Base-by-base conservation (phyloP, 1,284 basidiomycete genomes). In the Melampsora americana region DNA sequence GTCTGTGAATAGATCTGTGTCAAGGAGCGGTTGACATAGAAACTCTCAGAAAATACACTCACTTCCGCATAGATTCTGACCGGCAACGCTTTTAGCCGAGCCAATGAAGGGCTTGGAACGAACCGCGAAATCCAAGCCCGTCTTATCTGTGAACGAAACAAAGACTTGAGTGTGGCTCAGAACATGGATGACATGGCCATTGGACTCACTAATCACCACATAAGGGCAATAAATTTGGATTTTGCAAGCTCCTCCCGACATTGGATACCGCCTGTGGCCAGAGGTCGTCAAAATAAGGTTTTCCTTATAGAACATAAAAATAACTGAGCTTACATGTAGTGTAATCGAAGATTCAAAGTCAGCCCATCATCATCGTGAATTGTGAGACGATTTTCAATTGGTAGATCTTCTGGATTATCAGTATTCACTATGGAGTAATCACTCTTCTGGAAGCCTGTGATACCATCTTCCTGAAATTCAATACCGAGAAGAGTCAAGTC, bases 191-290 rank as follows among this genome's bases (percentile, higher is more conserved):
- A 71, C 26, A 71, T 26, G 20, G 18, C 23, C 23, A 35, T 23
- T 26, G 26, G 16, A 39, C 72, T 26, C 50, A 75, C 72, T 99
- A 82, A 97, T 84, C 67, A 99, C 85, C 69, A 99, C 86, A 82
- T 92, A 99, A 2, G 96, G 95, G 79, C 89, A 90, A 82, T 94
- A 99, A 70, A 99, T 90, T 83, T 99, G 95, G 0, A 98, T 92
- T 83, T 93, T 95, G 87, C 97, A 96, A 1, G 95, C 94, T n/a
- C 96, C 95, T 2, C 95, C 96, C 14, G 94, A 92, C 77, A 97
- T 89, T 2, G 92, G 89, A 83, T 92, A 93, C 59, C 79, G 79
- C 66, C 79, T 80, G 30, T 28, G 20, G 23, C 18, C 23, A 53
- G 12, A 50, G 48, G 23, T 64, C 26, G 39, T 59, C 26, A 42